These are phyloP conservation scores for Cephalotrichum gorgonifer DNA, from an alignment of 2,329 filamentous ascomycete species.

Conservation along the genomic window DNA sequence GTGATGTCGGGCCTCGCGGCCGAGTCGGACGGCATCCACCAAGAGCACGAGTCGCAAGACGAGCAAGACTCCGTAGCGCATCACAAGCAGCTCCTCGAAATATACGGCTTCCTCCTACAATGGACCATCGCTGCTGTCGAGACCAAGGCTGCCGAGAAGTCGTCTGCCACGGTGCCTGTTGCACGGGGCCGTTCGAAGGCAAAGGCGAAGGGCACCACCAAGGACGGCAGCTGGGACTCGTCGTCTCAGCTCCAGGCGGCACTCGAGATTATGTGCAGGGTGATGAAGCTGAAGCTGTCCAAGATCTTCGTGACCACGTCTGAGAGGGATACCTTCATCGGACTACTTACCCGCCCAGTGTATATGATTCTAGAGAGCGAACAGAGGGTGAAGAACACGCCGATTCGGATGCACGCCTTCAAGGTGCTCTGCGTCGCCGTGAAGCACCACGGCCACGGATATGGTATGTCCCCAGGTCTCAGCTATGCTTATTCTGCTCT, in stretches of 20 bases:
- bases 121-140: constrained; percentile 96
- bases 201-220: constrained; percentile 62
- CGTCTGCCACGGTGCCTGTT: constrained; percentile 54
- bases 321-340: constrained; percentile 89
- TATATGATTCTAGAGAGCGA: constrained; percentile 94
- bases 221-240: constrained; percentile 81
- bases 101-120: constrained; percentile 87
- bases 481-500: not conserved
- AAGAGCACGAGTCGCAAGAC: constrained; percentile 75
- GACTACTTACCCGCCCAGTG: constrained; percentile 81
- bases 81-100: constrained; percentile 86
- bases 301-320: constrained; percentile 95
- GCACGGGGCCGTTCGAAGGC: constrained; percentile 63
- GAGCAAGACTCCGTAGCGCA: constrained; percentile 79
- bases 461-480: constrained; percentile 50
- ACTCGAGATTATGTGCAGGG: constrained; percentile 91
- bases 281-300: constrained; percentile 81
- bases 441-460: constrained; percentile 95
- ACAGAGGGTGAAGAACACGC: constrained; percentile 75
- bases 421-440: constrained; percentile 93
- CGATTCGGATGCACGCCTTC: constrained; percentile 93
- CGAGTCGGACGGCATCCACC: constrained; percentile 75
- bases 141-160: constrained; percentile 84
- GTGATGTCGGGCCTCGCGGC: constrained; percentile 76
- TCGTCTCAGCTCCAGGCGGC: constrained; percentile 77